Evolutionary conservation across 495 filamentous ascomycete species (phyloP), one percentile per base, ranked within the genome.

Genomic region (Opeltia flavorubescens): DNA sequence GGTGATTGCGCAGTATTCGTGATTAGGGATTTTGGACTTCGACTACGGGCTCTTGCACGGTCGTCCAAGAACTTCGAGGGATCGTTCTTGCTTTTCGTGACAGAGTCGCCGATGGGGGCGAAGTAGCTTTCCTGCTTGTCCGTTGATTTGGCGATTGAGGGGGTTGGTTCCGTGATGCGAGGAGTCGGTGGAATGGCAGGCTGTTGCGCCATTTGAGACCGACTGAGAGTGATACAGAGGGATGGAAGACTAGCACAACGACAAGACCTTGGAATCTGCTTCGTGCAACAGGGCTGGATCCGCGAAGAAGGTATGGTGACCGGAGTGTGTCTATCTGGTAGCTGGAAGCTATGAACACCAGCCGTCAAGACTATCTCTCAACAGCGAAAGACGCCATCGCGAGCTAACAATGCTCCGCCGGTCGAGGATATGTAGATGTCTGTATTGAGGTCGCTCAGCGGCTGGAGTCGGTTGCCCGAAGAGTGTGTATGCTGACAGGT

Each of bases 111-210:
- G 31, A 73, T 64, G 9, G 82, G 82, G 17, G 70, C 78, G 48
- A 66, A 66, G 59, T 82, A 83, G 30, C 61, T 64, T 49, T 77
- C 71, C 48, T 58, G 62, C 20, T 49, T 49, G 5, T 67, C 56
- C 54, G 64, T 65, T 25, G 52, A 55, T 42, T 83, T 78, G 45
- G 78, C 77, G 12, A 77, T 70, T 1, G 80, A 73, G 44, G 80
- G 80, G 18, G 78, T 77, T 15, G 82, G 81, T 21, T 81, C 83
- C 48, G 80, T 83, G 53, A 85, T 75, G 53, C 80, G 75, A 51
- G 81, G 81, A 47, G 75, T 80, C 43, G 73, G 69, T 44, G 82
- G 82, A 26, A 80, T 65, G 43, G 63, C 55, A 38, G 58, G 59
- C 48, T 63, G 57, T 29, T 64, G 66, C 35, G 75, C 57, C 72